phyloP scores from a whole-genome alignment of 805 yeast genomes.

The Maudiozyma serrabonitensis region DNA sequence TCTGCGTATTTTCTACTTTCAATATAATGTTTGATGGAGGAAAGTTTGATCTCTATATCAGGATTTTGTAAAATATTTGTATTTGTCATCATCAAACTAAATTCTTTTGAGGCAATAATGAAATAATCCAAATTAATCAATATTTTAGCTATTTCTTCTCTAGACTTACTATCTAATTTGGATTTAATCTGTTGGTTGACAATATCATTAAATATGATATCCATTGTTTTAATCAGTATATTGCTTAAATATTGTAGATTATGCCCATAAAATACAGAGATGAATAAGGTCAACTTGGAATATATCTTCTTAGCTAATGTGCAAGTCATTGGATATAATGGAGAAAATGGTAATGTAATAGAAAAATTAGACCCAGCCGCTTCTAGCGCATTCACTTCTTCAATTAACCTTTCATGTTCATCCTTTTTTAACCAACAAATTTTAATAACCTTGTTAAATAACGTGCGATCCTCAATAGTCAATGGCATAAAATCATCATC shows the following conservation, averaged over 20 bases:
- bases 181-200: conserved; percentile 55
- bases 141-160: conserved; percentile 86
- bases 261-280: conserved; percentile 56
- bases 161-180: conserved; percentile 59
- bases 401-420: conserved; percentile 23
- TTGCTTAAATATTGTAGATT: conserved; percentile 51
- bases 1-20: conserved; percentile 65
- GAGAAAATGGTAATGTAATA: conserved; percentile 74
- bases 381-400: background rate
- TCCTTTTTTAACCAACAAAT: conserved; percentile 62
- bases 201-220: conserved; percentile 54
- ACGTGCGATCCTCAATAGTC: conserved; percentile 46
- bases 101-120: conserved; percentile 60
- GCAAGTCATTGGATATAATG: conserved; percentile 80
- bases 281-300: conserved; percentile 51
- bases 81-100: conserved; percentile 36
- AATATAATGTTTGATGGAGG: conserved; percentile 46
- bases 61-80: conserved; percentile 31
- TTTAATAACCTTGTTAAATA: conserved; percentile 53
- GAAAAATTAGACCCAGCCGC: conserved; percentile 34
- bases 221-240: conserved; percentile 52
- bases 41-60: conserved; percentile 35
- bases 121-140: conserved; percentile 83
- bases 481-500: conserved; percentile 88
- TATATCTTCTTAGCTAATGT: conserved; percentile 60